Evolutionary conservation across 1,284 basidiomycete genomes (phyloP), one percentile per base, ranked within the genome.

Genomic region (Apiotrichum laibachii): DNA sequence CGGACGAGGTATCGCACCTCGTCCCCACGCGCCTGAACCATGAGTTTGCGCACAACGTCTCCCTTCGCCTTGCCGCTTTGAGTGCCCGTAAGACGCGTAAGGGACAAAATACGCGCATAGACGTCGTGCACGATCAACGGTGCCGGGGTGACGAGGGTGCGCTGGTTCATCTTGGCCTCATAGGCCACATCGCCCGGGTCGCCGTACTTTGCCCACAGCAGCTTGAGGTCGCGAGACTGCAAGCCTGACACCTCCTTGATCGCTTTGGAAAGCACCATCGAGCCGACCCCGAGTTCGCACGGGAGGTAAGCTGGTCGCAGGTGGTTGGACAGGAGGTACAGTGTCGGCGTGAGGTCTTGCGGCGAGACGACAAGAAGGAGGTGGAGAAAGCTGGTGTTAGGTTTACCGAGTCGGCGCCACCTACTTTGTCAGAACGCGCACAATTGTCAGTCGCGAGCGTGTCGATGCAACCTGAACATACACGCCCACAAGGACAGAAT

Each of bases 261-360:
- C 5, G 89, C 87, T 63, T 86, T 88, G 8, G 86, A 86, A 57
- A 95, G 84, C 56, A 90, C 83, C 50, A 89, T 87, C 12, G 83
- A 81, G 2, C 90, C 90, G 37, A 92, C 80, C 31, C 88, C 89
- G 26, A 92, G 82, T 72, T 92, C 90, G 56, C 88, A 77, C 12
- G 86, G 80, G 43, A 84, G 80, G 77, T 90, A 92, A 0, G 88
- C 83, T 18, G 92, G 91, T 0, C 86, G 85, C 39, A 96, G 83
- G 39, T 89, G 85, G 75, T 94, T 96, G 31, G 90, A 91, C 43
- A 94, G 81, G 31, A 96, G 85, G 76, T 95, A 96, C n/a, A 95
- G 80, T n/a, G 89, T 82, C 15, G 89, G 84, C 45, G 89, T 78
- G 47, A 96, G 82, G 47, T 89, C 88, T 12, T 80, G 61, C 0